Evolutionary conservation across 2,329 filamentous ascomycete species (phyloP), one percentile per base, ranked within the genome.

Genomic region (Pseudogymnoascus sp.): DNA sequence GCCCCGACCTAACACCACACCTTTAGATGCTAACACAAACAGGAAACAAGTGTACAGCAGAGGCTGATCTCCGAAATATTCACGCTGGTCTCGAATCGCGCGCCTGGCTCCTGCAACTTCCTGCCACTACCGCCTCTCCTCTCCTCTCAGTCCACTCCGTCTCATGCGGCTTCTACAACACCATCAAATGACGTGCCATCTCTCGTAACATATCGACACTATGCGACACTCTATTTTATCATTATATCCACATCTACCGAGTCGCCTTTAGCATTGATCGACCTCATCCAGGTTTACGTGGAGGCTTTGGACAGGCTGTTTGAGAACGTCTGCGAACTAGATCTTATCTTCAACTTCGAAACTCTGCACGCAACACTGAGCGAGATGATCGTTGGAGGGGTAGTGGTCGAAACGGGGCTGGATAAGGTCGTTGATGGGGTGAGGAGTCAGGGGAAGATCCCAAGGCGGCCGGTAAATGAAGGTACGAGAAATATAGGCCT

Each of bases 291-390:
- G 77, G 95, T 99, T 65, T 99, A 97, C 72, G 95, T 99, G 67
- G 95, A 99, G 77, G 88, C 93, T 0, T 83, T 99, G 37, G 95
- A 99, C 75, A 87, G 91, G 67, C 82, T 99, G 42, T 99, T 99
- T 74, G 95, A 97, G 78, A 97, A 99, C 74, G 95, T 99, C 9
- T 99, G 95, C 82, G 95, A 99, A 79, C 81, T 97, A 62, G 93
- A 99, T 76, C 83, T 99, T 69, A 99, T 99, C 75, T 99, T 99
- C 80, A 97, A 97, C 75, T 99, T 96, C 71, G 95, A 99, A 82
- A 96, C 92, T 15, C 81, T 99, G 71, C 95, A 99, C 79, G 90
- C 93, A 7, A 87, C 92, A 15, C 79, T 97, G 9, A 88, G 87
- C 64, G 93, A 97, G 80, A 96, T 97, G 91, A 89, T 97, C 63